These are phyloP conservation scores for Prunus campanulata DNA, from an alignment of 306 rosid species.

Conservation along the genomic window DNA sequence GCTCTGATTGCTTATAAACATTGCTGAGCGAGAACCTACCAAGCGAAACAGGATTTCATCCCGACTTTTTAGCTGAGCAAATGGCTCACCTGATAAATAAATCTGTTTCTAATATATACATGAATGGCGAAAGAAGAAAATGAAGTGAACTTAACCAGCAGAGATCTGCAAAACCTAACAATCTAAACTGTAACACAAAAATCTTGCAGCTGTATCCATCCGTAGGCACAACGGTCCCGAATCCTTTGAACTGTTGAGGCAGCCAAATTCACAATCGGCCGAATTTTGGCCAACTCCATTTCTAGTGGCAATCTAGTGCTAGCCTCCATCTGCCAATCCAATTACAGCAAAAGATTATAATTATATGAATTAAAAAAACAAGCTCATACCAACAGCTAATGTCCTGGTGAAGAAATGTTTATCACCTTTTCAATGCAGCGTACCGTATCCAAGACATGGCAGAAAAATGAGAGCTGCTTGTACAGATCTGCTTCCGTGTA, in stretches of 20 bases:
- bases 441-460: conserved; percentile 66
- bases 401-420: neutral
- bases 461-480: conserved; percentile 80
- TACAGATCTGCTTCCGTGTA: conserved; percentile 82
- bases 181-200: conserved; percentile 48
- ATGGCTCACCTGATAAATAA: neutral
- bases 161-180: neutral
- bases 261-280: conserved; percentile 56
- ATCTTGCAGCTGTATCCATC: conserved; percentile 78
- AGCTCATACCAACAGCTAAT: neutral
- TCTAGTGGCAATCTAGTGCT: conserved; percentile 54
- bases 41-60: neutral
- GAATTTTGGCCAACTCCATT: conserved; percentile 61
- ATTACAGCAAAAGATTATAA: conserved; percentile 6
- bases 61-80: no score
- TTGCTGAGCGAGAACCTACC: no score
- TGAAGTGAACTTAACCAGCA: neutral
- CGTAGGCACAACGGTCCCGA: conserved; percentile 80
- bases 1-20: neutral
- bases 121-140: neutral
- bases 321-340: conserved; percentile 50
- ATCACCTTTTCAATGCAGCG: conserved; percentile 73
- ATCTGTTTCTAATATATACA: neutral
- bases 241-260: conserved; percentile 56
- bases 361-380: neutral